Conservation (phyloP, 306 rosid genomes). For the Cucumis sativus region Cucumber_9930_V3 NC_026660.2:29001501-29002000, state of each 20-base stretch:
- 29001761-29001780: too few relatives aligned
- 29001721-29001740: too few relatives aligned
- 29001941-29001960: conserved; percentile 19
- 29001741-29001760: too few relatives aligned
- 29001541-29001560: neutral
- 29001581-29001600: neutral
- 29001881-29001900: neutral
- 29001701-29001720: too few relatives aligned
- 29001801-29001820: neutral
- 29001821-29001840: conserved; percentile 48
- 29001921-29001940: conserved; percentile 24
- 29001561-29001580: neutral
- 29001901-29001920: neutral
- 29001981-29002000: conserved; percentile 61
- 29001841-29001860: conserved; percentile 22
- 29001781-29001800: too few relatives aligned
- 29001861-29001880: neutral
- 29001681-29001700: too few relatives aligned
- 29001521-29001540: neutral
- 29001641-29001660: too few relatives aligned
- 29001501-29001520: neutral
- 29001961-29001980: conserved; percentile 24
- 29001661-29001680: too few relatives aligned
- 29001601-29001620: neutral
- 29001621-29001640: too few relatives aligned